Evolutionary conservation across 225 moss, liverwort and hornwort genomes (phyloP).

Genomic region (Physcomitrellopsis africana): DNA sequence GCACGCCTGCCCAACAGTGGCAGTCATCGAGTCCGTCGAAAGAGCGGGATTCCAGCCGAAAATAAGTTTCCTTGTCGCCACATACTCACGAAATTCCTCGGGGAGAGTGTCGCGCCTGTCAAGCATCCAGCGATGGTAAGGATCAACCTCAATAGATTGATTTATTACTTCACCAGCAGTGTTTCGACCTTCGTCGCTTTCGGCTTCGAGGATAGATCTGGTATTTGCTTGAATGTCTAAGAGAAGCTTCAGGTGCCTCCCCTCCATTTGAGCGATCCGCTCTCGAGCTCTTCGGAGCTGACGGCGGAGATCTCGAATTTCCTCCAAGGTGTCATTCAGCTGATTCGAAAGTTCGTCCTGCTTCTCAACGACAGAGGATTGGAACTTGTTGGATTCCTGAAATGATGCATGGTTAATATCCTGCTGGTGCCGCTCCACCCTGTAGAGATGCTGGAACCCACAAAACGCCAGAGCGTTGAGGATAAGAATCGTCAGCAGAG

Average conservation of each 20-base stretch:
- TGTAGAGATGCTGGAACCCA: conserved; percentile 36
- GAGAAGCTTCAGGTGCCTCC: conserved; percentile 37
- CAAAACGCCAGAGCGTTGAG: conserved; percentile 42
- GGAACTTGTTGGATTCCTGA: conserved; percentile 11
- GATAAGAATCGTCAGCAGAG: conserved; percentile 27
- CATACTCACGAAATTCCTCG: conserved; percentile 67
- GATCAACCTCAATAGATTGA: conserved; percentile 32
- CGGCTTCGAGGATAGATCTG: conserved; percentile 27
- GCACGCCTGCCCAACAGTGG: conserved; percentile 83
- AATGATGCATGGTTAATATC: not conserved
- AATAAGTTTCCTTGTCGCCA: conserved; percentile 58
- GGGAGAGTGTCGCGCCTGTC: conserved; percentile 42
- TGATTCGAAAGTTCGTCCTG: conserved; percentile 18
- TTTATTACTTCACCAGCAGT: conserved; percentile 22
- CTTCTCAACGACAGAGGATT: conserved; percentile 4
- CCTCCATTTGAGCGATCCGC: conserved; percentile 23
- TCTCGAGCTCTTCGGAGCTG: conserved; percentile 42
- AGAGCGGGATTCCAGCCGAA: conserved; percentile 92
- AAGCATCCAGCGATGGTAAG: conserved; percentile 55
- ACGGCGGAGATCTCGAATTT: conserved; percentile 31
- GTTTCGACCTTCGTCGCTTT: conserved; percentile 24
- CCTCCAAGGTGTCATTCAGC: conserved; percentile 25
- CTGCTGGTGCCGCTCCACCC: conserved; percentile 20
- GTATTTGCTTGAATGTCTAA: conserved; percentile 31
- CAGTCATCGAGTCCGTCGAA: conserved; percentile 51